These are phyloP conservation scores for Chrysanthemum lavandulifolium DNA, from an alignment of 129 eudicot genomes.

Conservation along the genomic window DNA sequence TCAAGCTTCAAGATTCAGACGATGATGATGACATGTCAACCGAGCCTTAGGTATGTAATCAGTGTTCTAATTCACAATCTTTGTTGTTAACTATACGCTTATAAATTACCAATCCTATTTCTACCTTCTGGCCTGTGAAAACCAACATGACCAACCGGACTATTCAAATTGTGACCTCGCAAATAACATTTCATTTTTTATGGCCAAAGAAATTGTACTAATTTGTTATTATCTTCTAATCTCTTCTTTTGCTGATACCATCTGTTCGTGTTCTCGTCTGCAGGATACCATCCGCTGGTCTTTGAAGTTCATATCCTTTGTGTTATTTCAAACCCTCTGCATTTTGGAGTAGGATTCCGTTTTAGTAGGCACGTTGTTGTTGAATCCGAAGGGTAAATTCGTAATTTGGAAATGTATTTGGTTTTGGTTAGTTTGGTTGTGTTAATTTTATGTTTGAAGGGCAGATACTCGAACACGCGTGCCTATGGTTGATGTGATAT, in stretches of 20 bases:
- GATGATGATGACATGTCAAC: slow-evolving; percentile 46
- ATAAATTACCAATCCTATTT: no score
- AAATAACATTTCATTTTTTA: background rate
- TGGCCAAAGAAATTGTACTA: background rate
- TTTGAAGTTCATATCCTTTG: background rate
- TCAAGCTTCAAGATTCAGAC: slow-evolving; percentile 54
- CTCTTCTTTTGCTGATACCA: background rate
- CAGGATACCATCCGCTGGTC: slow-evolving; percentile 2
- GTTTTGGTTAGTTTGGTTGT: background rate
- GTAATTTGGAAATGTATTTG: background rate
- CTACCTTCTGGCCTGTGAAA: no score
- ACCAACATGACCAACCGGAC: no score
- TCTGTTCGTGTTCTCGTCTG: background rate
- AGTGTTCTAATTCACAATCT: background rate
- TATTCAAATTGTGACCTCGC: no score
- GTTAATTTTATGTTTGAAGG: no score
- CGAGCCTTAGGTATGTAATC: slow-evolving; percentile 46
- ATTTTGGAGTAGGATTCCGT: background rate
- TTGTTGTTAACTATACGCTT: no score
- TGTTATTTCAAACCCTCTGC: background rate
- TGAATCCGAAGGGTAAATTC: no score
- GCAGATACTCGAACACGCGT: no score
- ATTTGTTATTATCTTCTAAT: background rate
- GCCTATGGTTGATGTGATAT: no score
- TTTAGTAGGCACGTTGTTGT: background rate